phyloP scores from a whole-genome alignment of 768 basidiomycete species.

The Leucocoprinus leucothites region DNA sequence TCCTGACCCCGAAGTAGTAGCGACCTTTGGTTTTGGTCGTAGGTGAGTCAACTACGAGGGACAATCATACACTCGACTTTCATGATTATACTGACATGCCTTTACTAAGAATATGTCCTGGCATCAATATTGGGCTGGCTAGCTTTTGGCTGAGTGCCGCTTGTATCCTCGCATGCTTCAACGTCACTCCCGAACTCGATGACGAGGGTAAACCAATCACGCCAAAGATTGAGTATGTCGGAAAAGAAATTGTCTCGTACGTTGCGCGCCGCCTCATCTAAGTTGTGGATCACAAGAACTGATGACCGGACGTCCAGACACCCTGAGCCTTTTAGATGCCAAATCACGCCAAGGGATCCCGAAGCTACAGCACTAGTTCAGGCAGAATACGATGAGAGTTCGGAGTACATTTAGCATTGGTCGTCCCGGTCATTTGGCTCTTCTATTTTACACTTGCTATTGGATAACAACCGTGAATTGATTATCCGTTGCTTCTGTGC shows the following conservation, averaged over 20 bases:
- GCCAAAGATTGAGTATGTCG: not conserved
- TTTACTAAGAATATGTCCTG: not conserved
- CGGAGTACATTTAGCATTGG: conserved; percentile 3
- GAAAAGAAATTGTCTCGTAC: conserved; percentile 1
- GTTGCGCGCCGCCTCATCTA: not conserved
- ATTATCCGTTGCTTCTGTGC: too few relatives aligned
- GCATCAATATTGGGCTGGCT: not conserved
- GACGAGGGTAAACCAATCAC: not conserved
- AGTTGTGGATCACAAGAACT: too few relatives aligned
- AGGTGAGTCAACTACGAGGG: not conserved
- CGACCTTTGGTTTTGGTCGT: conserved; percentile 14
- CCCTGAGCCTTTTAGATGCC: not conserved
- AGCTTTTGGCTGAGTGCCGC: not conserved
- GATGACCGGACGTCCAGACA: not conserved
- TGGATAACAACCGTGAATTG: too few relatives aligned
- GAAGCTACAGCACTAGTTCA: not conserved
- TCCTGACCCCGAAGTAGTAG: not conserved
- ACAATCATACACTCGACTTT: too few relatives aligned
- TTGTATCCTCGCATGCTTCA: conserved; percentile 2
- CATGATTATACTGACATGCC: too few relatives aligned
- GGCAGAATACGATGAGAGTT: not conserved
- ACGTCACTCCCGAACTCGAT: not conserved
- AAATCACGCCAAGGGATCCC: not conserved
- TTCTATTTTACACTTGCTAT: too few relatives aligned
- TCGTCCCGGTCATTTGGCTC: too few relatives aligned